phyloP scores from a whole-genome alignment of 1,284 basidiomycete species.

The Fomitopsis palustris region DNA sequence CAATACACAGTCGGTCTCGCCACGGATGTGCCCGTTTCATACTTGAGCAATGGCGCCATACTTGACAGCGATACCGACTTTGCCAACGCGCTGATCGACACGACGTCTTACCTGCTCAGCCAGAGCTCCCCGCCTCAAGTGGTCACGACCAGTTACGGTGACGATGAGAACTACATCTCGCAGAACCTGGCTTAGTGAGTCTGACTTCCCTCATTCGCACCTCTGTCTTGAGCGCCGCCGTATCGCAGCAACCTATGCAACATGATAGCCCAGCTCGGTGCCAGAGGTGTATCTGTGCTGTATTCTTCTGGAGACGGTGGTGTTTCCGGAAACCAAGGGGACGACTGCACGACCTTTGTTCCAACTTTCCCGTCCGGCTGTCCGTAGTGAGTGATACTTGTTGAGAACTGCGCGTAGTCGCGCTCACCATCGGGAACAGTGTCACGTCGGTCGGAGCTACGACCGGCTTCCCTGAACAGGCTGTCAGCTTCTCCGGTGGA shows the following conservation, averaged over 20 bases:
- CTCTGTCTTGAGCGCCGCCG: too few species aligned
- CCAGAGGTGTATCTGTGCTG: slow-evolving; percentile 56
- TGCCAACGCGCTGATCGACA: slow-evolving; percentile 25
- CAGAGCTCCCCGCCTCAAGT: slow-evolving; percentile 41
- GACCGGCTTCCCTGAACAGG: slow-evolving; percentile 45
- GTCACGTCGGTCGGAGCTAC: slow-evolving; percentile 63
- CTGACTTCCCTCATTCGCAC: too few species aligned
- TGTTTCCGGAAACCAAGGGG: slow-evolving; percentile 58
- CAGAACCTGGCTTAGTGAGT: slow-evolving; percentile 51
- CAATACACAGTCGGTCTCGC: slow-evolving; percentile 57
- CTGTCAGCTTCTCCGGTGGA: slow-evolving; percentile 53
- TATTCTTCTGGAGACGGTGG: slow-evolving; percentile 67
- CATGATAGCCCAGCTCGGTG: slow-evolving; percentile 60
- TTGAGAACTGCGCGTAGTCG: slow-evolving; percentile 30
- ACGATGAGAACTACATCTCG: slow-evolving; percentile 20
- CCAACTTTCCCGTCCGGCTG: slow-evolving; percentile 66
- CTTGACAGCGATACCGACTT: too few species aligned
- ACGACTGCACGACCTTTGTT: slow-evolving; percentile 49
- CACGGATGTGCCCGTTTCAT: slow-evolving; percentile 28
- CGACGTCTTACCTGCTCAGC: slow-evolving; percentile 26
- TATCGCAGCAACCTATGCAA: slow-evolving; percentile 40
- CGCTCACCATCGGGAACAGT: slow-evolving; percentile 37
- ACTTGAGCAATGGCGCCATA: slow-evolving; percentile 21
- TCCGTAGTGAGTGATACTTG: slow-evolving; percentile 31
- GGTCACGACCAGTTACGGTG: slow-evolving; percentile 42